Evolutionary conservation across 2,329 filamentous ascomycete genomes (phyloP), one percentile per base, ranked within the genome.

Genomic region (Fusarium udum): DNA sequence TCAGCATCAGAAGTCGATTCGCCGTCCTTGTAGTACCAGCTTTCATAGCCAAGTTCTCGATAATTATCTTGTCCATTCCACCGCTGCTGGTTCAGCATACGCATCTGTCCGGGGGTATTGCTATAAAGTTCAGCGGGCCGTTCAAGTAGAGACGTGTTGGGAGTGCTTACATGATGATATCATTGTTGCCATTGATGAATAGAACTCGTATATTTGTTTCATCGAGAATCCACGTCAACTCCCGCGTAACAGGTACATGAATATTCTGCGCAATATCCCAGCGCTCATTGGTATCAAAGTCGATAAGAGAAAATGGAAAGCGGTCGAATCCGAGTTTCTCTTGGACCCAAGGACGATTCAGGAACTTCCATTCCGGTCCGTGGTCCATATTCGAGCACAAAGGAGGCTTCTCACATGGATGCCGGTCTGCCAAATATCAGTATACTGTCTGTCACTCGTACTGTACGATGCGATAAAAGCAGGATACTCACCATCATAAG

Each of bases 81-180:
- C 1, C 31, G 57, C 6, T 73, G 71, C 18, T 48, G 37, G 4
- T 73, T 49, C 2, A 73, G 24, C 71, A 73, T 70, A 1, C 58
- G 62, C 65, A 73, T 73, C 18, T 73, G 71, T 4, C 71, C 71
- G 1, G 71, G 71, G 1, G 71, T 73, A 8, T 69, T 73, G 2
- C 71, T 73, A 14, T 3, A 31, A 6, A 15, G 13, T 4, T 48
- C 6, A 28, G 13, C 13, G 24, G 0, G 10, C 20, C 3, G 20
- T 1, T 28, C 8, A 14, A 22, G 13, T 4, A 28, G 9, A 28
- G 20, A 22, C 6, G 13, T 3, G 1, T 10, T 11, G 2, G 7
- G 9, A n/a, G 14, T 24, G 15, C 48, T 53, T 20, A 72, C 68
- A 72, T 72, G 3, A 72, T 72, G 1, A 72, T 68, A 8, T 72